Conservation (phyloP, 345 rosid genomes). For the Syzygium aromaticum region DNA sequence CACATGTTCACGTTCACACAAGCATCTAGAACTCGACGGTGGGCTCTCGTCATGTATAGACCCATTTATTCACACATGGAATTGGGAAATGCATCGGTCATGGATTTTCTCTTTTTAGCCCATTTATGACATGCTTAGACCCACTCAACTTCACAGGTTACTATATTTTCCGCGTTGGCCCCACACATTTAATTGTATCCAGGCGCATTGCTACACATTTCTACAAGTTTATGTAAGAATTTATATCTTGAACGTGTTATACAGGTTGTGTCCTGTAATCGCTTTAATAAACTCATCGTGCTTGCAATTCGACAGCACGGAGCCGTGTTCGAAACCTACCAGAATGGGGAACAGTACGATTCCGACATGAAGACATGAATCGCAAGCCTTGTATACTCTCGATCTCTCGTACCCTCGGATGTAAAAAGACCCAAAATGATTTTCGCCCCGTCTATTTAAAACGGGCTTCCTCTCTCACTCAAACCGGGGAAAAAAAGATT, state of each 20-base stretch:
- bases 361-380: neutral
- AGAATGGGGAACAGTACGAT: neutral
- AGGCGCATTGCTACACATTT: neutral
- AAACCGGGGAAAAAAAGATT: neutral
- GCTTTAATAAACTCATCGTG: neutral
- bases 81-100: neutral
- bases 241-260: neutral
- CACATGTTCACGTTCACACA: neutral
- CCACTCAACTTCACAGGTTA: neutral
- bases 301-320: neutral
- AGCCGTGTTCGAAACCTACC: neutral
- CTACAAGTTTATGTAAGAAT: neutral
- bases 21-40: neutral
- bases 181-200: neutral
- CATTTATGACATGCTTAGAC: neutral
- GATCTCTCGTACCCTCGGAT: neutral
- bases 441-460: neutral
- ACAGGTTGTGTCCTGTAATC: neutral
- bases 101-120: neutral
- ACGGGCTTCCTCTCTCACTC: neutral
- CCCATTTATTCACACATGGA: neutral
- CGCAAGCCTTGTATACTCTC: neutral
- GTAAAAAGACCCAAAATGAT: neutral
- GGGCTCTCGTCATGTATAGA: neutral
- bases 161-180: neutral